Evolutionary conservation across 1,284 basidiomycete genomes (phyloP), one percentile per base, ranked within the genome.

Genomic region (Puccinia sorghi): DNA sequence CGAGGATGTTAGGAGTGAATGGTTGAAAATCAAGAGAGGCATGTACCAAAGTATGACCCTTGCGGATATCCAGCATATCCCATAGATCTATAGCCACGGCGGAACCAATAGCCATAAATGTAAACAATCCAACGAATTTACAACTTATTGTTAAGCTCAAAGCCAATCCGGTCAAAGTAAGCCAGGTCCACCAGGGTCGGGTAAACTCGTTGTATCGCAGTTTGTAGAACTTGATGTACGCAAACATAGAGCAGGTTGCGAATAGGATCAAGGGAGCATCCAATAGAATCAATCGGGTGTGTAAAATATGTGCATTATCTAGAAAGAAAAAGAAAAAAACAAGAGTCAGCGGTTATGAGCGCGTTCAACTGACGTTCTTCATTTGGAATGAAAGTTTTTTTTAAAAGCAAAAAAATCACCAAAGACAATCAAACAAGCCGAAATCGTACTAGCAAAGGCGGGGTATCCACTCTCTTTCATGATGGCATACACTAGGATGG

Each of bases 381-480:
- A 92, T 61, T 7, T 37, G 32, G 22, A 27, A n/a, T n/a, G n/a
- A n/a, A n/a, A n/a, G n/a, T n/a, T n/a, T 5, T 57, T 57, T 32
- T 48, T 6, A 3, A 43, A 46, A 52, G 43, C 25, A 61, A 20
- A 39, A 50, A 8, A 48, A 43, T 39, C 37, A 78, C 76, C 76
- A 48, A 78, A 72, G 13, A 67, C 76, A 63, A 78, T 61, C 46
- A 78, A 63, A 64, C 39, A 50, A 22, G 76, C 76, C 27, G 76
- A 78, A 17, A 78, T 17, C 25, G 59, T 41, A n/a, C 57, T 63
- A 13, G 46, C 67, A 13, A 78, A 57, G 22, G 93, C 91, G 0
- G 94, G 94, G 84, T 96, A 96, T 8, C 97, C 97, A 80, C 92
- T 92, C 86, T 98, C 93, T 85, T 97, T 92, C 97, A 99, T 98